Evolutionary conservation across 495 filamentous ascomycete species (phyloP).

Genomic region (Trichoderma reesei): DNA sequence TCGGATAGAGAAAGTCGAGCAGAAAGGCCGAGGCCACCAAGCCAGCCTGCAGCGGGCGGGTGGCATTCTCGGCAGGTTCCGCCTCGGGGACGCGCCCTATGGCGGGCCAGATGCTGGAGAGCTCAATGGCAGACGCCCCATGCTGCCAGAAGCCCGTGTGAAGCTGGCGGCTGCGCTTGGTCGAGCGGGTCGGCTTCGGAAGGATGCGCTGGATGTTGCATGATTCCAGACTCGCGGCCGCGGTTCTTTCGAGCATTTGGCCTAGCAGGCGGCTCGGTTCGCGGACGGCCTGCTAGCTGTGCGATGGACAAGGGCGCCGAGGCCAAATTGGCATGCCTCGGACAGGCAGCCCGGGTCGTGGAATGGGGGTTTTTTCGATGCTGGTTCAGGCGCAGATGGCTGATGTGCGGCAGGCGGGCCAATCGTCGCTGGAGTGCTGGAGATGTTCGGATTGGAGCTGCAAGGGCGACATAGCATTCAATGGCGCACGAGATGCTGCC

Average conservation of each 20-base stretch:
- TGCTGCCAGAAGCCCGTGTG: slow-evolving; percentile 60
- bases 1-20: slow-evolving; percentile 57
- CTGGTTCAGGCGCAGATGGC: not conserved
- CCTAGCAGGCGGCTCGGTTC: slow-evolving; percentile 1
- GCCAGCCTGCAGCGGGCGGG: slow-evolving; percentile 15
- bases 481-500: not conserved
- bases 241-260: slow-evolving; percentile 77
- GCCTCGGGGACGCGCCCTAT: not conserved
- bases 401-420: not conserved
- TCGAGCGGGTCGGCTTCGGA: slow-evolving; percentile 43
- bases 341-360: not conserved
- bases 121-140: slow-evolving; percentile 47
- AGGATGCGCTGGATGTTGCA: slow-evolving; percentile 59
- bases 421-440: not conserved
- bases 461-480: not conserved
- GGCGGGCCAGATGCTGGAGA: slow-evolving; percentile 35
- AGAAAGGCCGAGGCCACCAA: slow-evolving; percentile 34
- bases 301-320: not conserved
- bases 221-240: slow-evolving; percentile 60
- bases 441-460: not conserved
- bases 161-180: slow-evolving; percentile 48
- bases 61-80: not conserved
- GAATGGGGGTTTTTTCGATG: not conserved
- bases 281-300: not conserved
- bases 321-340: slow-evolving; percentile 2